phyloP scores from a whole-genome alignment of 73 alveolate species.

The Tetrahymena thermophila region DNA sequence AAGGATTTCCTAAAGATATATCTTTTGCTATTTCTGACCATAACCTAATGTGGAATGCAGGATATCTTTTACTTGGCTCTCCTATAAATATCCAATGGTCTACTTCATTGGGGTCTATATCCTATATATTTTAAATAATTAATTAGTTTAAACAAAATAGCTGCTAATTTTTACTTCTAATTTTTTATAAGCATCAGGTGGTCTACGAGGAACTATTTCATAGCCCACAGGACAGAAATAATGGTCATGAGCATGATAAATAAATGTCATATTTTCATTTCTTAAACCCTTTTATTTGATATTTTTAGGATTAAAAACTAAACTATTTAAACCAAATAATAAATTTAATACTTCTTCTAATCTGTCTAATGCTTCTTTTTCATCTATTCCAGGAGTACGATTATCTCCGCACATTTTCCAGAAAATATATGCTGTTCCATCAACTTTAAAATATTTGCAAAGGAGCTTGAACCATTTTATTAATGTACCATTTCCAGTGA shows the following conservation, averaged over 20 bases:
- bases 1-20: conserved; percentile 49
- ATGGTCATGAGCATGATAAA: conserved; percentile 80
- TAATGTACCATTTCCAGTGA: conserved; percentile 72
- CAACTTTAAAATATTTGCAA: conserved; percentile 24
- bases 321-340: neutral
- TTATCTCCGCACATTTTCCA: conserved; percentile 68
- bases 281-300: conserved; percentile 39
- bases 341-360: neutral
- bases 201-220: conserved; percentile 62
- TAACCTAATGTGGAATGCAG: conserved; percentile 63
- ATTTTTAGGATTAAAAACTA: neutral
- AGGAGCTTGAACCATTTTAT: conserved; percentile 55
- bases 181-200: conserved; percentile 52
- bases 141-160: neutral
- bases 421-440: conserved; percentile 54
- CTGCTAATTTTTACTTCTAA: neutral
- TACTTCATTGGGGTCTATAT: conserved; percentile 40
- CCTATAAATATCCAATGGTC: conserved; percentile 70
- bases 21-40: conserved; percentile 71
- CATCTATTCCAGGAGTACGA: conserved; percentile 50
- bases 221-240: conserved; percentile 81
- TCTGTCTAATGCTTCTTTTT: conserved; percentile 46
- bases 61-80: conserved; percentile 54
- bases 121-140: neutral
- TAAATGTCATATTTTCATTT: conserved; percentile 44